Base-by-base conservation (phyloP, 2,329 filamentous ascomycete species). In the Claviceps quebecensis region DNA sequence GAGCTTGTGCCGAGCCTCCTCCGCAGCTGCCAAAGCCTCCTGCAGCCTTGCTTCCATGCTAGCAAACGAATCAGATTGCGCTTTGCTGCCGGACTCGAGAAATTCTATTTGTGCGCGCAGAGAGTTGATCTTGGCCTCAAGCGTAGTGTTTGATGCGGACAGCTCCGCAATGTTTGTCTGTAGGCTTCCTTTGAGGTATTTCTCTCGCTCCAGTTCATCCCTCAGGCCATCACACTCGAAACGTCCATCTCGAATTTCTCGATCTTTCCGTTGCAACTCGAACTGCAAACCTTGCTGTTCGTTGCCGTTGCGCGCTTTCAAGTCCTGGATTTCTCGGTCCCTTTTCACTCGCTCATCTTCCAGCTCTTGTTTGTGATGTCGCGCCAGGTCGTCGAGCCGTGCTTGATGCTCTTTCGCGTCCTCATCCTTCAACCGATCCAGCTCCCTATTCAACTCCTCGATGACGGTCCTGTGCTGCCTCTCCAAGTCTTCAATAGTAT, bases 11-110 rank as follows among this genome's bases (percentile, higher is more conserved):
- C 86, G 81, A 1, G 86, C 82, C 38, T 79, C 75, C 34, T 86
- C 81, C 1, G 84, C 86, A 19, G 77, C 71, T 14, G 77, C 76
- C 23, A 88, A 68, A 0, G 90, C 89, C 46, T 93, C 84, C 61
- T 87, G 84, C 61, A 95, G 81, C 49, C 84, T 77, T 44, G 83
- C 75, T 61, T 95, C 86, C 71, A 95, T 87, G 52, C 80, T 81
- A 41, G 87, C 81, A 66, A 91, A 95, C 11, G 86, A 82, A 60
- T 91, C 80, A 1, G 89, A 93, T 60, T 96, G 89, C 14, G 88
- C 86, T 66, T 95, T 87, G 65, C 81, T 89, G 60, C 89, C 88
- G 0, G 87, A 93, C 64, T 96, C 88, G 17, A 96, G 78, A 62
- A 94, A 95, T 57, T 90, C 83, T 53, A 95, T 86, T 59, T 91